phyloP scores from a whole-genome alignment of 495 filamentous ascomycete species.

The Penicillium tannophilum region DNA sequence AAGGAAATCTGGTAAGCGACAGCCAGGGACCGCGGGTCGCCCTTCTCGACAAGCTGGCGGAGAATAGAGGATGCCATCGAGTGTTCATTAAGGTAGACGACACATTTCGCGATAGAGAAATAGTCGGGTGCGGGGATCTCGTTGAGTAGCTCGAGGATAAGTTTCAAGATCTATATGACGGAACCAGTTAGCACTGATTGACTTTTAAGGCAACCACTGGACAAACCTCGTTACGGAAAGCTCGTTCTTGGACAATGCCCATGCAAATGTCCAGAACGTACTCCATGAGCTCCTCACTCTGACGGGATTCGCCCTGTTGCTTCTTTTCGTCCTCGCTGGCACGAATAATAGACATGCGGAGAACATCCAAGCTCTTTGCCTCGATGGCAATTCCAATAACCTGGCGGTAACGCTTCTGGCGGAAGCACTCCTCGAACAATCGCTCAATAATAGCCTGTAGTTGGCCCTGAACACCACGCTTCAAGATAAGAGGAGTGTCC shows the following conservation, averaged over 20 bases:
- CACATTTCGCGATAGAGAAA: conserved; percentile 97
- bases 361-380: conserved; percentile 87
- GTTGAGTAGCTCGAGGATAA: conserved; percentile 85
- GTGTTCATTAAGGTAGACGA: conserved; percentile 93
- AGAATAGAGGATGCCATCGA: conserved; percentile 89
- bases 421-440: conserved; percentile 88
- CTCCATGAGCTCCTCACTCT: conserved; percentile 92
- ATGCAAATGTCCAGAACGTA: conserved; percentile 96
- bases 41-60: conserved; percentile 76
- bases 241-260: conserved; percentile 93
- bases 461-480: conserved; percentile 63
- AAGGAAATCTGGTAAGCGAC: conserved; percentile 98
- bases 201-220: neutral
- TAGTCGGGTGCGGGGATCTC: conserved; percentile 91
- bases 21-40: conserved; percentile 72
- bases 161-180: conserved; percentile 68
- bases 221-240: conserved; percentile 74
- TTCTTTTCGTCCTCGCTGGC: conserved; percentile 80
- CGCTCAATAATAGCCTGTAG: conserved; percentile 82
- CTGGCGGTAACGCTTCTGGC: conserved; percentile 85
- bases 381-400: conserved; percentile 99
- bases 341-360: conserved; percentile 81
- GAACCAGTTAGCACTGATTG: conserved; percentile 21
- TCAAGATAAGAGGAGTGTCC: conserved; percentile 56
- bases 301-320: conserved; percentile 57